Percentiles rank a stretch among this genome's conserved stretches.
phyloP scores from a whole-genome alignment of 768 basidiomycete genomes.

The Hericium erinaceus region DNA sequence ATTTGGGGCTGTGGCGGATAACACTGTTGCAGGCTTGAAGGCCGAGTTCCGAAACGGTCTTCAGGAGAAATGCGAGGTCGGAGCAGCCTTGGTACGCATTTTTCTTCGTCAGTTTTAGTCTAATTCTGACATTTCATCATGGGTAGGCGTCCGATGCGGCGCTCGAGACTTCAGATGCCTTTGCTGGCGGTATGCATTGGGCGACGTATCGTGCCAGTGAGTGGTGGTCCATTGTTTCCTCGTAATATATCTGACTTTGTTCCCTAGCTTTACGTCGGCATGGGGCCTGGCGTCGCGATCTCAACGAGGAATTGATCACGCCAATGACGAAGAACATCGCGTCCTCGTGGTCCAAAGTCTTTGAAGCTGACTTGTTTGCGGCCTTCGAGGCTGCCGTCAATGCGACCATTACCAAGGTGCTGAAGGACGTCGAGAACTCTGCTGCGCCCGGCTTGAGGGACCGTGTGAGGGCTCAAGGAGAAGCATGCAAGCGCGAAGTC shows the following conservation, averaged over 20 bases:
- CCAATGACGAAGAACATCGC: constrained; percentile 55
- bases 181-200: constrained; percentile 52
- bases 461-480: constrained; percentile 39
- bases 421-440: constrained; percentile 42
- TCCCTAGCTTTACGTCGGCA: constrained; percentile 38
- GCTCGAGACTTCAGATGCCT: constrained; percentile 37
- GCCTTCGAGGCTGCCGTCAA: constrained; percentile 33
- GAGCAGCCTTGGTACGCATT: constrained; percentile 37
- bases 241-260: background rate
- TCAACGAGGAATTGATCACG: constrained; percentile 48
- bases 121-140: background rate
- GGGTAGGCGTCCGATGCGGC: constrained; percentile 32
- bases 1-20: constrained; percentile 35
- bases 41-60: constrained; percentile 42
- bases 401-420: constrained; percentile 30
- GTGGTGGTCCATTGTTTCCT: constrained; percentile 11
- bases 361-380: constrained; percentile 47
- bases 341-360: constrained; percentile 47
- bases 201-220: constrained; percentile 47
- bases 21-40: constrained; percentile 38
- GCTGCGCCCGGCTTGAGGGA: constrained; percentile 46
- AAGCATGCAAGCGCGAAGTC: constrained; percentile 43
- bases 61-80: constrained; percentile 47
- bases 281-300: constrained; percentile 45
- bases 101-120: background rate